Evolutionary conservation across 345 rosid genomes (phyloP).

Genomic region (Corchorus olitorius): DNA sequence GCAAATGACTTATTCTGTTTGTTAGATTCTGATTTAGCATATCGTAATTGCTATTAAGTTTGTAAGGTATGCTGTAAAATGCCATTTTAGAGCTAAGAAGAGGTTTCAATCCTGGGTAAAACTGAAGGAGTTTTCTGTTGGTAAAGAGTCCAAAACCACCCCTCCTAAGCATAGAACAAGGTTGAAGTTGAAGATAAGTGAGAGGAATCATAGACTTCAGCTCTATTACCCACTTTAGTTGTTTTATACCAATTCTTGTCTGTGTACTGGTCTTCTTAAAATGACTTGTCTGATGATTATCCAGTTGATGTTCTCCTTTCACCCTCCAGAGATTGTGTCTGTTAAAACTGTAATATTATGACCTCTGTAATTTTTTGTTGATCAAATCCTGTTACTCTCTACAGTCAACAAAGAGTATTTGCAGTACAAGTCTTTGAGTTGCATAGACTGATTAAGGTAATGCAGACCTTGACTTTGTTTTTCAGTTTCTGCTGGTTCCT

Average conservation of each 20-base stretch:
- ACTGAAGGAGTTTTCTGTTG: not conserved
- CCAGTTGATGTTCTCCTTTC: slow-evolving; percentile 11
- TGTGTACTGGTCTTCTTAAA: not conserved
- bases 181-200: not conserved
- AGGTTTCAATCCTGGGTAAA: not conserved
- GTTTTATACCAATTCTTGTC: not conserved
- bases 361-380: slow-evolving; percentile 30
- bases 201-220: not conserved
- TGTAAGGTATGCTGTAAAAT: not conserved
- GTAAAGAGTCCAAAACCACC: not conserved
- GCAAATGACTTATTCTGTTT: not conserved
- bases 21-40: slow-evolving; percentile 6
- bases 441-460: slow-evolving; percentile 92
- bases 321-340: not conserved
- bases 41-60: not conserved
- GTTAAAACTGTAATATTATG: not conserved
- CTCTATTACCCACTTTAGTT: not conserved
- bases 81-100: slow-evolving; percentile 8
- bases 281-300: slow-evolving; percentile 17
- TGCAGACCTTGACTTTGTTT: slow-evolving; percentile 8
- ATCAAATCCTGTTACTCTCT: slow-evolving; percentile 42
- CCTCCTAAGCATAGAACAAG: not conserved
- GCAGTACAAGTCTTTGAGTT: slow-evolving; percentile 88
- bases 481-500: slow-evolving; percentile 21
- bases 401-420: slow-evolving; percentile 95